These are phyloP conservation scores for Globisporangium nodosum DNA, from an alignment of 352 stramenopile genomes.

Conservation along the genomic window DNA sequence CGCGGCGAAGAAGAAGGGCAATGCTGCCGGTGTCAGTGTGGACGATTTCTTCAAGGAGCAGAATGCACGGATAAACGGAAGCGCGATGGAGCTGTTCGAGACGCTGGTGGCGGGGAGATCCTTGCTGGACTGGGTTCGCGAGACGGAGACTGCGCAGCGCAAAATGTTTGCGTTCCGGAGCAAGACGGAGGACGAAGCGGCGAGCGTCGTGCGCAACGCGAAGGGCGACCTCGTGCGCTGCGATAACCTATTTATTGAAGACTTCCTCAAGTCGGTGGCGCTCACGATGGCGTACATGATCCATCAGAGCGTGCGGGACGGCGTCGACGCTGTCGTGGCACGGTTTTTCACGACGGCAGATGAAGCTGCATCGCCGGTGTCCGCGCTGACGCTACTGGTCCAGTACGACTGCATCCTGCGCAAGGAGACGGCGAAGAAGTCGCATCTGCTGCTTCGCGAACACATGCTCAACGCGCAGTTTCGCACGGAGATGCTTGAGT, in stretches of 20 bases:
- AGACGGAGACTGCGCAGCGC: slow-evolving; percentile 27
- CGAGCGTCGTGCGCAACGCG: slow-evolving; percentile 19
- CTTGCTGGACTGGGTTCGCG: slow-evolving; percentile 14
- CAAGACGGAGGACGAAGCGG: slow-evolving; percentile 5
- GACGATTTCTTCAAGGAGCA: slow-evolving; percentile 22
- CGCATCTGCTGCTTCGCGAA: slow-evolving; percentile 65
- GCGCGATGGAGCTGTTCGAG: slow-evolving; percentile 11
- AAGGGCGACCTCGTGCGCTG: slow-evolving; percentile 29
- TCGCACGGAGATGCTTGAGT: slow-evolving; percentile 67
- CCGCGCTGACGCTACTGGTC: slow-evolving; percentile 46
- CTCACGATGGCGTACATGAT: slow-evolving; percentile 43
- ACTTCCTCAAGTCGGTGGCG: slow-evolving; percentile 61
- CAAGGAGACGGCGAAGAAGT: slow-evolving; percentile 48
- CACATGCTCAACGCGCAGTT: slow-evolving; percentile 72
- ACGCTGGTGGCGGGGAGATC: not conserved
- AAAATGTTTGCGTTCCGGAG: slow-evolving; percentile 27
- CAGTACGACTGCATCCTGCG: slow-evolving; percentile 63
- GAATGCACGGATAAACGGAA: slow-evolving; percentile 14
- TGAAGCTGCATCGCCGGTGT: slow-evolving; percentile 8
- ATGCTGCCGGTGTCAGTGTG: not conserved
- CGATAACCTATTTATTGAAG: slow-evolving; percentile 73
- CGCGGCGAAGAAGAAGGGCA: slow-evolving; percentile 1
- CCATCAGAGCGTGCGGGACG: slow-evolving; percentile 60
- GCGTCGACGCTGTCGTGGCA: slow-evolving; percentile 41
- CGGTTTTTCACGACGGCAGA: slow-evolving; percentile 30